Conservation (phyloP, 495 filamentous ascomycete species). For the Aspergillus cristatus region DNA sequence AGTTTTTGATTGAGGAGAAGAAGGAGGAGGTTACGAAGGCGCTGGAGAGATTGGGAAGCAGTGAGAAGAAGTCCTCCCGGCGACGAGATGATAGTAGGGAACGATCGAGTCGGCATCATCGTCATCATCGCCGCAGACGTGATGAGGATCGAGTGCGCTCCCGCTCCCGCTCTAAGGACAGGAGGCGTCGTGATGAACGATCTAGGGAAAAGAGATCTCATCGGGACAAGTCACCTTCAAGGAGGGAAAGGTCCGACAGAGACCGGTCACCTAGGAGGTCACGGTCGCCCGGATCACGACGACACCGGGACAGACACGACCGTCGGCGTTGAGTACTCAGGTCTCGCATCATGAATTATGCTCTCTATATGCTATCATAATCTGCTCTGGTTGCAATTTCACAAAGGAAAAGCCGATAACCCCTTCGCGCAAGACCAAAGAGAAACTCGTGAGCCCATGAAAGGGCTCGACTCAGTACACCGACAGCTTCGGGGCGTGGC, state of each 20-base stretch:
- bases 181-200: conserved; percentile 16
- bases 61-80: conserved; percentile 28
- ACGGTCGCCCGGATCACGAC: conserved; percentile 26
- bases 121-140: conserved; percentile 39
- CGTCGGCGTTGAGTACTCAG: conserved; percentile 19
- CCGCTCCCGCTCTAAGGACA: conserved; percentile 24
- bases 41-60: conserved; percentile 43
- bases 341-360: conserved; percentile 4
- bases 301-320: conserved; percentile 25
- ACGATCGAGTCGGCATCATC: conserved; percentile 42
- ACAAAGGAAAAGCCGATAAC: too few relatives aligned
- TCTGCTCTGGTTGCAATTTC: conserved; percentile 1
- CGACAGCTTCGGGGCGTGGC: too few relatives aligned
- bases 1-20: conserved; percentile 78
- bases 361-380: neutral
- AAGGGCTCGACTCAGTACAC: too few relatives aligned
- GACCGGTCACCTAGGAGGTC: conserved; percentile 23
- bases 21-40: conserved; percentile 74
- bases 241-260: conserved; percentile 14
- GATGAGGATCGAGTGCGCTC: conserved; percentile 26
- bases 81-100: conserved; percentile 30
- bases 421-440: too few relatives aligned
- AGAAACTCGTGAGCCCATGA: too few relatives aligned
- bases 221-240: conserved; percentile 11
- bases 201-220: conserved; percentile 19